These are phyloP conservation scores for Trichosanthes cucumerina DNA, from an alignment of 306 rosid genomes.

Conservation along the genomic window DNA sequence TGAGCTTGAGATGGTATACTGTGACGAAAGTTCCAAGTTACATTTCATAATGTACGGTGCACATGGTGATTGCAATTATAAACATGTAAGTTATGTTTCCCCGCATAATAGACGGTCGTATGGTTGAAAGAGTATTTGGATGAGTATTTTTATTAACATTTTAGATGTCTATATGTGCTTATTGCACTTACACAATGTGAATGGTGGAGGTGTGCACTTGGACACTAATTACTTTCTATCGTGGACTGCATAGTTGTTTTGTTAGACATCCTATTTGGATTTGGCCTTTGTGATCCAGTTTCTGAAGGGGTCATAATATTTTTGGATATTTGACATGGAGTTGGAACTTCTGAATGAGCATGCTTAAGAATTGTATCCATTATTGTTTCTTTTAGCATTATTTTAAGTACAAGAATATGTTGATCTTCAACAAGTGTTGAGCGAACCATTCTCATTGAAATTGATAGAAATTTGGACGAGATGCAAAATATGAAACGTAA, in stretches of 20 bases:
- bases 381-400: background rate
- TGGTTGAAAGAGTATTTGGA: background rate
- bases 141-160: background rate
- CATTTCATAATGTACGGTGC: background rate
- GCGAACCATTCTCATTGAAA: conserved; percentile 5
- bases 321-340: background rate
- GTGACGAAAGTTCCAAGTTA: background rate
- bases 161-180: background rate
- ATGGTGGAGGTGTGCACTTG: background rate
- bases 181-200: background rate
- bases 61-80: background rate
- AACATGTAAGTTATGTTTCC: background rate
- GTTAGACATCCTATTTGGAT: conserved; percentile 1
- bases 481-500: conserved; percentile 42
- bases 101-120: background rate
- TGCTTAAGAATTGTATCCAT: background rate
- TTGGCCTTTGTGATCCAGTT: background rate
- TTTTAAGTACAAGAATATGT: background rate
- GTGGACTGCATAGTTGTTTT: background rate
- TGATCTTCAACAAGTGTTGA: conserved; percentile 5
- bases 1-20: background rate
- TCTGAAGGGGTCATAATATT: background rate
- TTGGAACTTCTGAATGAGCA: background rate
- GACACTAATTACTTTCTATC: background rate
- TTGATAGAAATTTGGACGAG: conserved; percentile 49